Conservation (phyloP, 148 eudicot genomes). For the Simmondsia chinensis region DNA sequence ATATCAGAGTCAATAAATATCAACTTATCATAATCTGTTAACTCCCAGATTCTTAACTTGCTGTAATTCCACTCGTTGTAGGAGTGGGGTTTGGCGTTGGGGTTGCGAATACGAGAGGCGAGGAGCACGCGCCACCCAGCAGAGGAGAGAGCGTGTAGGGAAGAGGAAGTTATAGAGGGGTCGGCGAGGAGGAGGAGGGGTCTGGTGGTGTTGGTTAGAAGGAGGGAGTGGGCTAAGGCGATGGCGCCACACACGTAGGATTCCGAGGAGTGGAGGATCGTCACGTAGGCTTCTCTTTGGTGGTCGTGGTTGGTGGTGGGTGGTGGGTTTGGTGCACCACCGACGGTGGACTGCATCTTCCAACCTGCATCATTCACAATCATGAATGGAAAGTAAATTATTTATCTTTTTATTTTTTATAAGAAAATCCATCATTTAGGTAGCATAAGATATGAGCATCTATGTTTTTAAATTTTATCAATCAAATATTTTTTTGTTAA, state of each 20-base stretch:
- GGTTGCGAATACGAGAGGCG: constrained; percentile 49
- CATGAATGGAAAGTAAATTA: too few relatives aligned
- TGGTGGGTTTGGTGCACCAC: neutral
- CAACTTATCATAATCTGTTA: constrained; percentile 49
- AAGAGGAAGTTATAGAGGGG: constrained; percentile 25
- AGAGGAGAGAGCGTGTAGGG: constrained; percentile 34
- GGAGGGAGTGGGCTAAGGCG: constrained; percentile 65
- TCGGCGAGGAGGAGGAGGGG: constrained; percentile 70
- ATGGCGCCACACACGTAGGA: constrained; percentile 74
- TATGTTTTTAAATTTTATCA: too few relatives aligned
- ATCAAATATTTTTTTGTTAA: too few relatives aligned
- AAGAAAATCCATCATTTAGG: too few relatives aligned
- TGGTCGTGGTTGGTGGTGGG: neutral
- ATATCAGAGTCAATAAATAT: constrained; percentile 67
- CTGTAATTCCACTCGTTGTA: constrained; percentile 78
- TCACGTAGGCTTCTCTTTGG: constrained; percentile 65
- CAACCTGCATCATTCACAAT: too few relatives aligned
- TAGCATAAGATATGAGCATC: too few relatives aligned
- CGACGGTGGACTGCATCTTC: too few relatives aligned
- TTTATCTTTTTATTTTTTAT: too few relatives aligned
- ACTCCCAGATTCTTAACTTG: constrained; percentile 65
- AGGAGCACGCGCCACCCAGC: constrained; percentile 58
- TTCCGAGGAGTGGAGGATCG: constrained; percentile 64
- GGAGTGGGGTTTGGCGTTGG: constrained; percentile 25
- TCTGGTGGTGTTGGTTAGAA: constrained; percentile 47